phyloP scores from a whole-genome alignment of 768 basidiomycete genomes.

The Lentinus brumalis region DNA sequence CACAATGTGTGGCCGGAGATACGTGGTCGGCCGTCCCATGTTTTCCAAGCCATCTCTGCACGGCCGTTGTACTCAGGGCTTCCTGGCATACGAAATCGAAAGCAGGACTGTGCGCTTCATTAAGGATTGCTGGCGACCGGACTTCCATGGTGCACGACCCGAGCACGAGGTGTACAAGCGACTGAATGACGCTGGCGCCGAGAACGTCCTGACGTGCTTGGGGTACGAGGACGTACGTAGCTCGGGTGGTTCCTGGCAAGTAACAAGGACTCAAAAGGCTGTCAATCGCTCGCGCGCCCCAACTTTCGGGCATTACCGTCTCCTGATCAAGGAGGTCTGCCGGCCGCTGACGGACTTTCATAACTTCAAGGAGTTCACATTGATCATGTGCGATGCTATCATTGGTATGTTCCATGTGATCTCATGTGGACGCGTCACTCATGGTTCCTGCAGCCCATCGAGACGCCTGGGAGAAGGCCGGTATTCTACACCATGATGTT shows the following conservation, averaged over 20 bases:
- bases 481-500: slow-evolving; percentile 4
- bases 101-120: not conserved
- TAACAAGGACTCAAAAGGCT: not conserved
- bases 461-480: not conserved
- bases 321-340: not conserved
- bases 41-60: not conserved
- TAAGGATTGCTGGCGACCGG: not conserved
- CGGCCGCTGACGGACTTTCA: not conserved
- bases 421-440: not conserved
- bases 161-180: too few relatives aligned
- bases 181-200: too few relatives aligned
- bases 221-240: too few relatives aligned
- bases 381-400: too few relatives aligned
- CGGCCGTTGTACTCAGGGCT: not conserved
- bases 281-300: too few relatives aligned
- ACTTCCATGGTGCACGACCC: not conserved
- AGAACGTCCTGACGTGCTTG: too few relatives aligned
- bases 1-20: too few relatives aligned
- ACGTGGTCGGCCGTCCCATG: not conserved
- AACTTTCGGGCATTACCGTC: not conserved
- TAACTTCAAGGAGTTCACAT: not conserved
- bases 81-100: not conserved
- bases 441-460: not conserved
- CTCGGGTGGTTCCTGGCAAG: not conserved
- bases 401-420: not conserved